phyloP scores from a whole-genome alignment of 2,329 filamentous ascomycete species.

The Botrytis hyacinthi region DNA sequence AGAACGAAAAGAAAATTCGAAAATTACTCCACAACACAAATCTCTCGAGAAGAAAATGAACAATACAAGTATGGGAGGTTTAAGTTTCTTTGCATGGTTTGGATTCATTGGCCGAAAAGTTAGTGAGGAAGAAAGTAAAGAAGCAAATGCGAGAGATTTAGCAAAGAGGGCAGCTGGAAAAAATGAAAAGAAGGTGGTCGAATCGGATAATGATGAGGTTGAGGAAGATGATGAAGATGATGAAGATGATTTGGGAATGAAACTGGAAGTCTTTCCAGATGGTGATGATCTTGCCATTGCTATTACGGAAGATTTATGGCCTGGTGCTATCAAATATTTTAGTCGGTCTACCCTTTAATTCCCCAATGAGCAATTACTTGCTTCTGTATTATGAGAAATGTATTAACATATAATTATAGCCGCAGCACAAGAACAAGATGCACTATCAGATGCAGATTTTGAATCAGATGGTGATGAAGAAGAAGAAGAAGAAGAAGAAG shows the following conservation, averaged over 20 bases:
- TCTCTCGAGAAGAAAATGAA: slow-evolving; percentile 55
- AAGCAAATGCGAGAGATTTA: slow-evolving; percentile 57
- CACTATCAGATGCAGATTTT: slow-evolving; percentile 67
- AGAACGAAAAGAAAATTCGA: slow-evolving; percentile 46
- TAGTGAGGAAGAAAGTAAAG: slow-evolving; percentile 67
- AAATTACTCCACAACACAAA: slow-evolving; percentile 49
- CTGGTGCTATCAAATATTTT: slow-evolving; percentile 85
- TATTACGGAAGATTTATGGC: slow-evolving; percentile 85
- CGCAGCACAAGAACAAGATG: slow-evolving; percentile 68
- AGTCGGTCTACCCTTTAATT: slow-evolving; percentile 53
- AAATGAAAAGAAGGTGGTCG: slow-evolving; percentile 40
- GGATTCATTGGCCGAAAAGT: slow-evolving; percentile 72
- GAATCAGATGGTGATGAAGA: slow-evolving; percentile 60
- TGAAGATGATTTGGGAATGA: slow-evolving; percentile 62
- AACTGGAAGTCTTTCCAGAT: slow-evolving; percentile 81
- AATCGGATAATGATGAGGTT: slow-evolving; percentile 45
- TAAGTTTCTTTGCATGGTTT: slow-evolving; percentile 89
- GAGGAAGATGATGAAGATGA: slow-evolving; percentile 47
- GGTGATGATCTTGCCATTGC: slow-evolving; percentile 79
- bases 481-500: slow-evolving; percentile 38
- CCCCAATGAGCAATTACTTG: not conserved
- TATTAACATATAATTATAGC: slow-evolving; percentile 48
- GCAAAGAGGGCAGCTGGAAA: slow-evolving; percentile 46
- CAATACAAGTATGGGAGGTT: slow-evolving; percentile 57
- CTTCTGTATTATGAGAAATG: not conserved